These are phyloP conservation scores for Crithidia mellificae DNA, from an alignment of 208 protist species.

Conservation along the genomic window DNA sequence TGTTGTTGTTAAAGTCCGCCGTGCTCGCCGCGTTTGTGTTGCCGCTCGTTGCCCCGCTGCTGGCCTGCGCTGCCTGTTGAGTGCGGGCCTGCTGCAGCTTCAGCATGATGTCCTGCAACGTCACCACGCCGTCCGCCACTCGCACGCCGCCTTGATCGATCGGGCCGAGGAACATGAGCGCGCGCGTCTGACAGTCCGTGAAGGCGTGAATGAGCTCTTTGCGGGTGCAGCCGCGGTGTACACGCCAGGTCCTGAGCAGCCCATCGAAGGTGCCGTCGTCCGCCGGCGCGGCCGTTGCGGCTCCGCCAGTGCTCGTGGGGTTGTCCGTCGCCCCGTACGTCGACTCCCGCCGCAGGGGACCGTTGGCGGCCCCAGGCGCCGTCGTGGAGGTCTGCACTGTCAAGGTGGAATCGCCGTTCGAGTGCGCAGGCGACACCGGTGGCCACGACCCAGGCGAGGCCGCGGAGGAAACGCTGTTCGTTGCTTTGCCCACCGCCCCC, in stretches of 20 bases:
- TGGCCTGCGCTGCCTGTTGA: constrained; percentile 4
- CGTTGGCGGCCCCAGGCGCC: background rate
- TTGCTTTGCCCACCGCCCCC: constrained; percentile 1
- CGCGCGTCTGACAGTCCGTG: constrained; percentile 36
- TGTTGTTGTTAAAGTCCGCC: background rate
- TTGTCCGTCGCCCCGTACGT: too few species aligned
- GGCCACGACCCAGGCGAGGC: constrained; percentile 10
- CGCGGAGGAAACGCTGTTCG: background rate
- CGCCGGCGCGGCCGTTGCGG: background rate
- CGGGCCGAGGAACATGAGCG: constrained; percentile 61
- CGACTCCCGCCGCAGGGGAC: background rate
- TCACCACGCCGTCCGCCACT: constrained; percentile 75
- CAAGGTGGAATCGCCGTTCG: constrained; percentile 17
- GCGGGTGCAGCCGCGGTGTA: constrained; percentile 73
- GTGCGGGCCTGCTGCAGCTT: constrained; percentile 18
- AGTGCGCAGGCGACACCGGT: constrained; percentile 12
- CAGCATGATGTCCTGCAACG: constrained; percentile 38
- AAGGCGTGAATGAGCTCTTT: constrained; percentile 79
- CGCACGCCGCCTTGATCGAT: constrained; percentile 48
- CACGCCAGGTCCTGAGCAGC: constrained; percentile 39
- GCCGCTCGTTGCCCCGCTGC: background rate
- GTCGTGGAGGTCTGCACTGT: constrained; percentile 11
- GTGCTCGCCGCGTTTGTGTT: background rate
- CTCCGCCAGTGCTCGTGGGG: background rate
- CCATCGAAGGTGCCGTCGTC: constrained; percentile 28